These are phyloP conservation scores for Crithidia bombi DNA, from an alignment of 208 protist species.

Conservation along the genomic window DNA sequence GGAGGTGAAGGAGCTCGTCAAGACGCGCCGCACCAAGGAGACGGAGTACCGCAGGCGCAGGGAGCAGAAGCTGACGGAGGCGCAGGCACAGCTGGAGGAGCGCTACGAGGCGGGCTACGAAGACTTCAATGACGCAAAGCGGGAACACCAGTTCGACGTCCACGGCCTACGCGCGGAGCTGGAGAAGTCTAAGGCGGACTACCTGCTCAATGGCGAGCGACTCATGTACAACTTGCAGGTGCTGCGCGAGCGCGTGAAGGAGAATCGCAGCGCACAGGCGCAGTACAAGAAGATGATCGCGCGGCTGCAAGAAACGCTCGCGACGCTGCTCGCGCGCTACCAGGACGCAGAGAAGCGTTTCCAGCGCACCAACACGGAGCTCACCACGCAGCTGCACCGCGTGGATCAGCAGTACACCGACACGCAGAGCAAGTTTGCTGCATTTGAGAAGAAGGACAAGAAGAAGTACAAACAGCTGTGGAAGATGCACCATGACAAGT, in stretches of 20 bases:
- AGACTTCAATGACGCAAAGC: slow-evolving; percentile 85
- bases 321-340: slow-evolving; percentile 90
- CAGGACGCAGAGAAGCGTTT: slow-evolving; percentile 91
- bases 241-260: slow-evolving; percentile 94
- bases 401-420: slow-evolving; percentile 96
- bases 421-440: slow-evolving; percentile 95
- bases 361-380: slow-evolving; percentile 93
- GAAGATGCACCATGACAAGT: slow-evolving; percentile 95
- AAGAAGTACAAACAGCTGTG: slow-evolving; percentile 94
- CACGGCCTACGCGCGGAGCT: slow-evolving; percentile 92
- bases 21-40: slow-evolving; percentile 90
- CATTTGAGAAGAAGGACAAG: slow-evolving; percentile 93
- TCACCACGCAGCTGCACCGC: slow-evolving; percentile 94
- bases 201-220: slow-evolving; percentile 96
- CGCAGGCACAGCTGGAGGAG: slow-evolving; percentile 77
- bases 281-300: slow-evolving; percentile 94
- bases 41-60: slow-evolving; percentile 84
- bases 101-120: slow-evolving; percentile 84
- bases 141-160: slow-evolving; percentile 86
- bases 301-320: slow-evolving; percentile 89
- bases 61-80: slow-evolving; percentile 83
- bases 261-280: slow-evolving; percentile 94
- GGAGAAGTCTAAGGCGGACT: slow-evolving; percentile 95
- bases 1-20: slow-evolving; percentile 91
- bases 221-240: slow-evolving; percentile 97